Base-by-base conservation (phyloP, 2,329 filamentous ascomycete genomes). In the Beauveria rudraprayagi region DNA sequence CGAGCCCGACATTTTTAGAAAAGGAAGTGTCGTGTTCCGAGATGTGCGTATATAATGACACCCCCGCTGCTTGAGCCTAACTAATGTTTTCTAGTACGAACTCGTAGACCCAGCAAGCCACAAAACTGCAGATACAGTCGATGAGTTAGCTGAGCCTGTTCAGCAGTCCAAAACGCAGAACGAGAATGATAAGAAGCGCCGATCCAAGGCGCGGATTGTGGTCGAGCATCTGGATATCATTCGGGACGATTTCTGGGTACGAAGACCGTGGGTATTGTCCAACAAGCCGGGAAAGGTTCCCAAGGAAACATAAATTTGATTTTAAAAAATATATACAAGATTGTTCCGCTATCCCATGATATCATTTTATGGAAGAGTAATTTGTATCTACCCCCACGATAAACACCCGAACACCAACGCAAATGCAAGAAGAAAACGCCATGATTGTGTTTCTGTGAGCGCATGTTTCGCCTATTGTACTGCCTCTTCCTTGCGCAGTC, bases 171-270 rank as follows among this genome's bases (percentile, higher is more conserved):
- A 88, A 70, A 89, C 88, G n/a, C 91, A 95, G 69, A 77, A 81
- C 22, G 91, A 97, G 62, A 96, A 89, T 67, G 86, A 95, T 65
- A 87, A 81, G 70, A 97, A 96, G 77, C 82, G 85, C 64, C 83
- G 89, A 59, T 81, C 83, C 62, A 97, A 96, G 73, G 92, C 92
- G 1, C 82, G 82, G 56, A 86, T 99, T 51, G 83, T 90, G 41
- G 81, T 95, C 43, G 87, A 92, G 70, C 92, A 97, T 77, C 76
- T 94, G 63, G 94, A 99, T 75, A 90, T 99, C 68, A 97, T 99
- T 75, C 92, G 89, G 68, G 91, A 97, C 73, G 89, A 91, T 3
- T 99, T 99, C 71, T 99, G 94, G 94, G 82, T 91, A 65, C 82
- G 81, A 68, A 81, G 92, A 70, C 92, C 92, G 1, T 97, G 92